A percentile compares a stretch with the other conserved stretches of the same genome.
These are phyloP conservation scores for Boletus rufocinnamomeus DNA, from an alignment of 768 basidiomycete genomes.

Conservation along the genomic window DNA sequence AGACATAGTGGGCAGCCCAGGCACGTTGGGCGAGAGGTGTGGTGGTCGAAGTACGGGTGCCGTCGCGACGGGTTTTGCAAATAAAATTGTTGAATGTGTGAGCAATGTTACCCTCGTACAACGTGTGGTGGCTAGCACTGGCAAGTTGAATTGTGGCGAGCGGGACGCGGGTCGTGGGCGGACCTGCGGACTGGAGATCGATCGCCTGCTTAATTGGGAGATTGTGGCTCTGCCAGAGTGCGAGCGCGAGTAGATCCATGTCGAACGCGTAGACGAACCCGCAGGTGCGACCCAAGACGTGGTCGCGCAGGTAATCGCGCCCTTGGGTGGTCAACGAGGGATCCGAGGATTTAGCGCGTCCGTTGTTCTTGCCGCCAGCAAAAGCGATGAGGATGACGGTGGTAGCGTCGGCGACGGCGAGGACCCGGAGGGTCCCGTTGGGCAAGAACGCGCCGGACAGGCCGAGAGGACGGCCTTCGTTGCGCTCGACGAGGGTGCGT, in stretches of 20 bases:
- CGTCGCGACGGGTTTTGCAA: slow-evolving; percentile 4
- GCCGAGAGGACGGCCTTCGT: slow-evolving; percentile 37
- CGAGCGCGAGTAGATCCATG: slow-evolving; percentile 32
- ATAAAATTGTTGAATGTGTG: slow-evolving; percentile 12
- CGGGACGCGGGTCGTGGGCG: slow-evolving; percentile 20
- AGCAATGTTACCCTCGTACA: slow-evolving; percentile 19
- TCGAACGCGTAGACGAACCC: slow-evolving; percentile 36
- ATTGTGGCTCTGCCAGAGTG: slow-evolving; percentile 32
- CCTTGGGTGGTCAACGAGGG: slow-evolving; percentile 21
- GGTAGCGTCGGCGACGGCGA: slow-evolving; percentile 32
- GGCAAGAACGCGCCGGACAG: slow-evolving; percentile 29
- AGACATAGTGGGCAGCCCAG: slow-evolving; percentile 35
- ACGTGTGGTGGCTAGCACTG: not conserved
- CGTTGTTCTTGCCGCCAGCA: slow-evolving; percentile 34
- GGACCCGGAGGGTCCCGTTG: slow-evolving; percentile 26
- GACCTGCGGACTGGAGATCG: slow-evolving; percentile 29
- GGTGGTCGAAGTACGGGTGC: not conserved
- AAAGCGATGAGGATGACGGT: slow-evolving; percentile 33
- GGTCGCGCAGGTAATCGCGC: slow-evolving; percentile 30
- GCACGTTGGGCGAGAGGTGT: slow-evolving; percentile 33
- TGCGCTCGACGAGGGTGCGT: slow-evolving; percentile 30
- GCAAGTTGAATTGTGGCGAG: slow-evolving; percentile 23
- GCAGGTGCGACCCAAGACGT: slow-evolving; percentile 30
- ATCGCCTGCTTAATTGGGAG: slow-evolving; percentile 39
- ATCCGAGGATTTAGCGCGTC: slow-evolving; percentile 29